These are phyloP conservation scores for Aspergillus candidus DNA, from an alignment of 2,329 filamentous ascomycete genomes.

Conservation along the genomic window DNA sequence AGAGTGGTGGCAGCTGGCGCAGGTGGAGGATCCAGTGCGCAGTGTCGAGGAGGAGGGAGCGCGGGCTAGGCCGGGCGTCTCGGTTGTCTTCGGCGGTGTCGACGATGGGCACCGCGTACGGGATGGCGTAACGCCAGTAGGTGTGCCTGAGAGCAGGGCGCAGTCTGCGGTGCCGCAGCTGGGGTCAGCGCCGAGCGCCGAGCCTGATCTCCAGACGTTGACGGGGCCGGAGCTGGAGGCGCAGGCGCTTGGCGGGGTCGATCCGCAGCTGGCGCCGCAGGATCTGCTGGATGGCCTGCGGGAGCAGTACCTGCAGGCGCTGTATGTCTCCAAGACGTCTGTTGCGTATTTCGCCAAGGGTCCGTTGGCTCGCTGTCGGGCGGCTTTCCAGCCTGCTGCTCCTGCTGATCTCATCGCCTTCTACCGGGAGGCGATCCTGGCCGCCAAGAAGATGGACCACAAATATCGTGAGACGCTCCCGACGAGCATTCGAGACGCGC, in stretches of 20 bases:
- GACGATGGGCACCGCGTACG: slow-evolving; percentile 2
- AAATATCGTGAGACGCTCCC: slow-evolving; percentile 44
- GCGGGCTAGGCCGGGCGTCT: slow-evolving; percentile 22
- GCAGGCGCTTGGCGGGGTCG: slow-evolving; percentile 10
- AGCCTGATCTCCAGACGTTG: slow-evolving; percentile 5
- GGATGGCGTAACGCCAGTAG: slow-evolving; percentile 14
- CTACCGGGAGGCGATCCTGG: slow-evolving; percentile 39
- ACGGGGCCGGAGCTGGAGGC: slow-evolving; percentile 2
- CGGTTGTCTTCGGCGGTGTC: slow-evolving; percentile 24
- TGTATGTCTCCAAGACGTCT: slow-evolving; percentile 44
- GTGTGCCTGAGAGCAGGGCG: slow-evolving; percentile 13
- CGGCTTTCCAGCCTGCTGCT: slow-evolving; percentile 28
- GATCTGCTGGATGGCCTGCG: slow-evolving; percentile 32
- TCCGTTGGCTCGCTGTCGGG: slow-evolving; percentile 42
- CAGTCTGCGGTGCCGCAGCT: slow-evolving; percentile 12
- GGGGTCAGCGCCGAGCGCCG: slow-evolving; percentile 9
- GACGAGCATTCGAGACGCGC: slow-evolving; percentile 31
- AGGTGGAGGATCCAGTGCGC: slow-evolving; percentile 24
- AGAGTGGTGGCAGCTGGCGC: slow-evolving; percentile 33
- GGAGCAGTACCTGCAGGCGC: slow-evolving; percentile 38
- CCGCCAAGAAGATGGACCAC: slow-evolving; percentile 43
- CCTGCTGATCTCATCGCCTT: slow-evolving; percentile 29
- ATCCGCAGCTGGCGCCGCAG: slow-evolving; percentile 26
- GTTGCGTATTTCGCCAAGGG: slow-evolving; percentile 49
- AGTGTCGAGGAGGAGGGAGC: slow-evolving; percentile 10